These are phyloP conservation scores for Actinomortierella wolfii DNA, from an alignment of 371 early-diverging fungal genomes.

Conservation along the genomic window DNA sequence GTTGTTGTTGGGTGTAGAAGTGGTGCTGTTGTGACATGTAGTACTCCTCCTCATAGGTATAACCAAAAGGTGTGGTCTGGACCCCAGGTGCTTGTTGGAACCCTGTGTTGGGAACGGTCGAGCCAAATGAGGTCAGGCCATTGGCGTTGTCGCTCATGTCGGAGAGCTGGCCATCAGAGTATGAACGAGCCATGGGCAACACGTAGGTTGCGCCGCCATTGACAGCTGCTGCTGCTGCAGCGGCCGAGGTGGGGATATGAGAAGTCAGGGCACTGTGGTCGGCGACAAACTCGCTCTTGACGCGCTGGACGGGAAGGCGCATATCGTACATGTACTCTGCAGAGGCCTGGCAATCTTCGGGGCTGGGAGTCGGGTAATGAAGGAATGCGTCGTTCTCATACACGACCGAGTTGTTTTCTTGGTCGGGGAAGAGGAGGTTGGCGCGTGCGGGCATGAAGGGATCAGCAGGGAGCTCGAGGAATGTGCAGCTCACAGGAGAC, in stretches of 20 bases:
- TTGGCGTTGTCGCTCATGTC: conserved; percentile 12
- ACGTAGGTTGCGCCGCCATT: conserved; percentile 19
- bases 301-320: conserved; percentile 14
- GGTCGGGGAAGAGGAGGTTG: conserved; percentile 33
- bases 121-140: no score
- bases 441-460: conserved; percentile 23
- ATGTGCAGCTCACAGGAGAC: conserved; percentile 20
- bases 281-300: conserved; percentile 16
- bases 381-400: conserved; percentile 26
- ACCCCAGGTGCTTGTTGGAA: no score
- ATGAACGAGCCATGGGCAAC: conserved; percentile 38
- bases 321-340: conserved; percentile 19
- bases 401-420: conserved; percentile 19
- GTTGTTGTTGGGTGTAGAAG: conserved; percentile 8
- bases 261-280: conserved; percentile 12
- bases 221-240: conserved; percentile 12
- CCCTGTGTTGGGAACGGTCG: no score
- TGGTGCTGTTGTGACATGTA: conserved; percentile 8
- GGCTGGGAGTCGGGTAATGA: conserved; percentile 15
- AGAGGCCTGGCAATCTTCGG: conserved; percentile 29
- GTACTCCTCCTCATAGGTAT: conserved; percentile 13
- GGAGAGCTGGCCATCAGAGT: conserved; percentile 31
- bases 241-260: conserved; percentile 10
- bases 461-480: conserved; percentile 24
- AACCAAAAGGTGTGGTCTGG: no score